Evolutionary conservation across 805 yeast genomes (phyloP).

Genomic region (Hanseniaspora mollemarum): DNA sequence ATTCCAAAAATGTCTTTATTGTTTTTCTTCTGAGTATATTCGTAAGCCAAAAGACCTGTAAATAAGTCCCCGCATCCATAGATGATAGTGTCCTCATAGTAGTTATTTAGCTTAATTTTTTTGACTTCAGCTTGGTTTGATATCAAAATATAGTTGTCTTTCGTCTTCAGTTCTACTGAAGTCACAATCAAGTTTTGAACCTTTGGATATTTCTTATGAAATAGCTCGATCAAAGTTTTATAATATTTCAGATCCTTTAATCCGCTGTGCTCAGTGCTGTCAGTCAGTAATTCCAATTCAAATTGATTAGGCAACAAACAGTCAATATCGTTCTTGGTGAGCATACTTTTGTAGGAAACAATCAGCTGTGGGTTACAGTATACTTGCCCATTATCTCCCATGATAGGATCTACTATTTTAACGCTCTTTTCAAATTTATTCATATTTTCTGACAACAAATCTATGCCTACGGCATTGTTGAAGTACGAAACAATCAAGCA

Average conservation of each 20-base stretch:
- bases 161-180: constrained; percentile 26
- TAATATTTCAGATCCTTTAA: constrained; percentile 28
- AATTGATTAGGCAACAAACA: constrained; percentile 65
- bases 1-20: constrained; percentile 23
- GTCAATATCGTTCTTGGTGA: constrained; percentile 35
- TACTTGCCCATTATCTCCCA: constrained; percentile 79
- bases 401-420: constrained; percentile 78
- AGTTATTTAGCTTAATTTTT: constrained; percentile 4
- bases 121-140: not conserved
- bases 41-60: constrained; percentile 48
- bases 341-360: constrained; percentile 40
- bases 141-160: not conserved
- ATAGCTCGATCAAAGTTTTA: constrained; percentile 31
- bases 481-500: constrained; percentile 71
- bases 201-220: constrained; percentile 35
- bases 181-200: constrained; percentile 49
- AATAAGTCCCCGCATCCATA: constrained; percentile 71
- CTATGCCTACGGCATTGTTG: constrained; percentile 49
- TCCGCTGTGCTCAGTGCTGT: constrained; percentile 29
- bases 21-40: constrained; percentile 29
- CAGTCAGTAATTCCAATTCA: constrained; percentile 54
- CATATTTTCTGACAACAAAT: constrained; percentile 38
- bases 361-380: constrained; percentile 57
- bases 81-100: constrained; percentile 23
- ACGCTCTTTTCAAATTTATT: constrained; percentile 23